phyloP scores from a whole-genome alignment of 106 monocot species.

The Cymbidium sinense region DNA sequence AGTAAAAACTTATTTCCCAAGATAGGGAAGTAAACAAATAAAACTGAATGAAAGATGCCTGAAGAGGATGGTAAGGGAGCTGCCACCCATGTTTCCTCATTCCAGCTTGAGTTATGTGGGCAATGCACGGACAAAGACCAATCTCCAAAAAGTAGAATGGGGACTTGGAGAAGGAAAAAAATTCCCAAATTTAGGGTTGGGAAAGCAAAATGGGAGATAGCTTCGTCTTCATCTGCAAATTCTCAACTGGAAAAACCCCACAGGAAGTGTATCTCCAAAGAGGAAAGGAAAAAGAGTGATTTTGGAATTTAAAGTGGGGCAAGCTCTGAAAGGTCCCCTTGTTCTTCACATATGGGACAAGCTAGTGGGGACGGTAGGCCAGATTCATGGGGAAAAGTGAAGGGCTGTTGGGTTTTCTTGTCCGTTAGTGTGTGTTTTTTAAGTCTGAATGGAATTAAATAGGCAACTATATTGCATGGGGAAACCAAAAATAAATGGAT shows the following conservation, averaged over 20 bases:
- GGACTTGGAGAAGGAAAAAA: background rate
- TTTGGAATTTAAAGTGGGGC: background rate
- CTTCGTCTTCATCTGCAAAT: too few species aligned
- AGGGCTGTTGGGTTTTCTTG: background rate
- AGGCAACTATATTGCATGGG: too few species aligned
- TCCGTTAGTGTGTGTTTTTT: background rate
- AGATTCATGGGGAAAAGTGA: slow-evolving; percentile 20
- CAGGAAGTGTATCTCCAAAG: background rate
- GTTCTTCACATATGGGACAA: background rate
- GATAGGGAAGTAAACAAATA: background rate
- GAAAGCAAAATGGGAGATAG: background rate
- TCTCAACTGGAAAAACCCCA: too few species aligned
- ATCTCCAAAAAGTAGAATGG: background rate
- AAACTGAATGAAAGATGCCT: slow-evolving; percentile 31
- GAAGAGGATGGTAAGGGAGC: slow-evolving; percentile 95
- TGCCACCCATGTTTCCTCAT: slow-evolving; percentile 99
- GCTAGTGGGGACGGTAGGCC: too few species aligned
- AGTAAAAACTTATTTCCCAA: background rate
- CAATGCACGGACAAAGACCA: too few species aligned
- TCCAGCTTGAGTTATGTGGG: background rate
- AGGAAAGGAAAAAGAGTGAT: slow-evolving; percentile 7
- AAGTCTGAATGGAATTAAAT: too few species aligned
- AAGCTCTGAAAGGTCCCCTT: background rate
- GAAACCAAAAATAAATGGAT: too few species aligned
- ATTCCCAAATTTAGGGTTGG: background rate